Base-by-base conservation (phyloP, 495 filamentous ascomycete species). In the Penicillium longicatenatum region DNA sequence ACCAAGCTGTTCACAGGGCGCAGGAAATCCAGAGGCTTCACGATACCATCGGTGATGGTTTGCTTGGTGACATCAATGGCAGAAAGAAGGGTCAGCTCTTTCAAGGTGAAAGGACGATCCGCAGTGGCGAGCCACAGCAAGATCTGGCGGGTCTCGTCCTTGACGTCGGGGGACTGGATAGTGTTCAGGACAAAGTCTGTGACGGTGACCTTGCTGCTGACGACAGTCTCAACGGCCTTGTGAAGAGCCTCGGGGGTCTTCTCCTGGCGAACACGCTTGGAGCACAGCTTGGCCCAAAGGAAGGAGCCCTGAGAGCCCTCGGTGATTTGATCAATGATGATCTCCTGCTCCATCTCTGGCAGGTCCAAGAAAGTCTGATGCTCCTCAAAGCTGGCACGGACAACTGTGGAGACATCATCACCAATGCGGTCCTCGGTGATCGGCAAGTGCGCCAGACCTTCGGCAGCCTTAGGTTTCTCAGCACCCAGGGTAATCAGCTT, bases 231-330 rank as follows among this genome's bases (percentile, higher is more conserved):
- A 0, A 70, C 58, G 2, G 60, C 54, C 57, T 70, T 70, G 43
- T 35, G 41, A 7, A 76, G 44, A n/a, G 37, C 59, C 24, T 73
- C 67, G 0, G 61, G 39, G 24, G 45, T 64, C 17, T 60, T 35
- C 51, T 71, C 71, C 16, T 57, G 58, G 10, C 66, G 61, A 33
- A 62, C 58, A 39, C 59, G 60, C 58, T 70, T 72, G 9, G 68
- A 49, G 42, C 64, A 65, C n/a, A 76, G 64, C 55, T 75, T 76
- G 12, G 71, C 73, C 70, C 70, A 75, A 0, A 73, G 52, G 58
- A 76, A 76, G 24, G 71, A 76, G 16, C 73, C 71, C 21, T 63
- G 54, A 22, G 71, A 59, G 14, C 66, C 72, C 51, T 75, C 69
- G 16, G 68, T 60, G 20, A 76, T 69, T 16, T 68, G 63, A n/a